Base-by-base conservation (phyloP, 2,329 filamentous ascomycete genomes). In the Phaeomoniella chlamydospora region DNA sequence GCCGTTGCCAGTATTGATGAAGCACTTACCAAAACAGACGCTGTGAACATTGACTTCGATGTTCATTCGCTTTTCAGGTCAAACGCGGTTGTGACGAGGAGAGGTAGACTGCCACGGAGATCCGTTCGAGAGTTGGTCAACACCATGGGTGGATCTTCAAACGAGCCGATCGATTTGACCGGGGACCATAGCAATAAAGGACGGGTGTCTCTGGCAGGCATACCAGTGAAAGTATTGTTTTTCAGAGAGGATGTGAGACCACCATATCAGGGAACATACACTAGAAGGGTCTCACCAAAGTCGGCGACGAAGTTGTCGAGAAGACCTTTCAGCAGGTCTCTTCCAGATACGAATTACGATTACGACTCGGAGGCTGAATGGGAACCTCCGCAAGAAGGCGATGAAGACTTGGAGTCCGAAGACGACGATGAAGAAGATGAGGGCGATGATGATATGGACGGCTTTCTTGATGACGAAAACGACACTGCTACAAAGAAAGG, bases 401-500 rank as follows among this genome's bases (percentile, higher is more conserved):
- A 72, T 22, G 78, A 80, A 46, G 75, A 82, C 35, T 56, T 80
- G 2, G 61, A 70, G 34, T 73, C 71, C 3, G 76, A 79, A 39
- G 73, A 72, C 18, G 75, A 79, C 38, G 75, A 80, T 4, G 69
- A 74, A 35, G 63, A 69, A 6, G 66, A 67, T 36, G 72, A 67
- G 37, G 67, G 72, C 3, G 74, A 73, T 9, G 80, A 83, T 42
- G 86, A 92, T 40, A 80, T 94, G 77, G 83, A 85, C 3, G 87
- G 77, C 13, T 94, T 94, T 50, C 65, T 94, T 2, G 87, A 94
- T 46, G 84, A 92, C 47, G 83, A 83, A 4, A 83, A 92, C 36
- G 83, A 90, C 56, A 49, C 70, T 61, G 40, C 60, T 57, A 52
- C 64, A 58, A 43, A 65, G 54, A 69, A 72, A 64, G 62, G 71